phyloP scores from a whole-genome alignment of 2,329 filamentous ascomycete genomes.

The Fusarium siculi region DNA sequence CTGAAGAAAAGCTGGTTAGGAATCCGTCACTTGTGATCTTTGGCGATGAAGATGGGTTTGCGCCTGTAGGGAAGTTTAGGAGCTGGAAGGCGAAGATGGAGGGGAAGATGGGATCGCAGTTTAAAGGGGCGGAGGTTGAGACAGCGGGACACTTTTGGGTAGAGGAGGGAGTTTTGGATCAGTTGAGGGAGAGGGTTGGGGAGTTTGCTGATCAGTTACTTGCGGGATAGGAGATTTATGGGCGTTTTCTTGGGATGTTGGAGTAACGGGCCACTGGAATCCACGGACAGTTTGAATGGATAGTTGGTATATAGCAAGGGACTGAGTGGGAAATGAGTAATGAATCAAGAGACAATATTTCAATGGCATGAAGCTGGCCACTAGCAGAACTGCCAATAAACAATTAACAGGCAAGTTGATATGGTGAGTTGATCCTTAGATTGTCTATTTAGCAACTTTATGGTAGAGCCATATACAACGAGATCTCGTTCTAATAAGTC shows the following conservation, averaged over 20 bases:
- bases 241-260: not conserved
- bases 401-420: not conserved
- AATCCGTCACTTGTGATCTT: constrained; percentile 76
- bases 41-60: constrained; percentile 80
- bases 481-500: accelerated
- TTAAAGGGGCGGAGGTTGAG: constrained; percentile 59
- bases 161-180: constrained; percentile 60
- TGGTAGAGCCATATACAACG: not conserved
- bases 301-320: not conserved
- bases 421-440: not conserved
- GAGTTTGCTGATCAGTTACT: constrained; percentile 43
- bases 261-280: not conserved
- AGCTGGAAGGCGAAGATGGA: constrained; percentile 71
- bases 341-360: not conserved
- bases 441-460: not conserved
- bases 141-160: constrained; percentile 73
- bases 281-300: too few relatives aligned
- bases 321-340: not conserved
- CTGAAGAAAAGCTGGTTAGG: constrained; percentile 66
- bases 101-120: constrained; percentile 55
- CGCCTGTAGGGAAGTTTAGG: constrained; percentile 70
- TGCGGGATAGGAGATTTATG: not conserved
- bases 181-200: constrained; percentile 42
- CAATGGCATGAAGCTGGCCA: too few relatives aligned
- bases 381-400: accelerated